Evolutionary conservation across 768 basidiomycete species (phyloP).

Genomic region (Lentinula detonsa): DNA sequence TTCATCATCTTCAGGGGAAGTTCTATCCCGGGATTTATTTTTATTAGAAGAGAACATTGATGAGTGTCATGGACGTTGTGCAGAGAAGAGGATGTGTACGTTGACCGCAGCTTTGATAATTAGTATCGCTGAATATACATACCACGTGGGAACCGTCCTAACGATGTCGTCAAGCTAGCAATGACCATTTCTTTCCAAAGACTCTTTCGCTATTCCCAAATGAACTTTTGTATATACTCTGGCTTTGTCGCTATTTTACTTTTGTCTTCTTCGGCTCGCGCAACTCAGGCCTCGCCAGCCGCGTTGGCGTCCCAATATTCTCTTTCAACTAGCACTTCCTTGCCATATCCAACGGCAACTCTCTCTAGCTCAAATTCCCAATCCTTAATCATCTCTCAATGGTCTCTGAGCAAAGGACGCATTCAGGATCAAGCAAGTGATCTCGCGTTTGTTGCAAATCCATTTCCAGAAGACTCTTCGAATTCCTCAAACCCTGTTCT

Average conservation of each 20-base stretch:
- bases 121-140: not conserved
- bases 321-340: conserved; percentile 52
- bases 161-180: too few relatives aligned
- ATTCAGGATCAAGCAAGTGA: conserved; percentile 54
- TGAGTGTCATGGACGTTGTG: not conserved
- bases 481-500: conserved; percentile 30
- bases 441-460: conserved; percentile 60
- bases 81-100: not conserved
- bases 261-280: conserved; percentile 13
- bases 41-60: conserved; percentile 5
- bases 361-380: conserved; percentile 44
- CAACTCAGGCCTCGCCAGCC: conserved; percentile 24
- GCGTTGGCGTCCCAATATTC: conserved; percentile 44
- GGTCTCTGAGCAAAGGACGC: conserved; percentile 55
- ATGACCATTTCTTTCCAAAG: too few relatives aligned
- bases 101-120: not conserved
- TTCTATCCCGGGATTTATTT: not conserved
- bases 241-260: conserved; percentile 14
- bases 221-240: conserved; percentile 4
- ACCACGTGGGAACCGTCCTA: not conserved
- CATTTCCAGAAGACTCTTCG: conserved; percentile 45
- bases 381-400: conserved; percentile 44
- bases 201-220: not conserved
- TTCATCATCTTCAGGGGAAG: not conserved
- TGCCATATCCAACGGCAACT: conserved; percentile 64